Base-by-base conservation (phyloP, 345 rosid genomes). In the Toxicodendron radicans region DNA sequence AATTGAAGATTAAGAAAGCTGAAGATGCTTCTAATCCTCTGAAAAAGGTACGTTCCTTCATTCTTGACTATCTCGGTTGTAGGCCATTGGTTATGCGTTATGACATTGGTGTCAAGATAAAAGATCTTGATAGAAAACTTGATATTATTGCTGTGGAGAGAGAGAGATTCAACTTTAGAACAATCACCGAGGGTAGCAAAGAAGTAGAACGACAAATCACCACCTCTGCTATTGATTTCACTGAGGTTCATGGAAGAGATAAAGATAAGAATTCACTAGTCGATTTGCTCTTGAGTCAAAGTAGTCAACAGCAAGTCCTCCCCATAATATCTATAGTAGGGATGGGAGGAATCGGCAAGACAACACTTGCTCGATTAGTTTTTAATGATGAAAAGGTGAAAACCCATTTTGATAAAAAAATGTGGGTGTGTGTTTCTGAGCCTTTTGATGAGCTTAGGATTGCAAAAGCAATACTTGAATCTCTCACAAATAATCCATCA, bases 351-450 rank as follows among this genome's bases (percentile, higher is more conserved):
- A 13, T 11, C 0, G 66, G 66, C 2, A 63, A 63, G 17, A 64
- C 53, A 1, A 64, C 68, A 21, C 53, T 64, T 5, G 68, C 68
- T 11, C 17, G 3, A 64, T 8, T 63, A 38, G 49, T 9, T 63
- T 63, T 35, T n/a, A 63, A 38, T 0, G 66, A 63, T 38, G 3
- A 43, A 20, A 10, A 45, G 10, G 68, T 45, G 27, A 38, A 20
- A 0, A 11, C 32, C 24, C 32, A 45, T 23, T 65, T 65, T 7
- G n/a, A 65, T 3, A 13, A 1, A 46, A 45, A 14, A 13, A 65
- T 65, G 21, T 65, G 54, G 69, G 69, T 65, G 54, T 65, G 69
- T 45, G 69, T 65, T 17, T 65, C 69, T 12, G 30, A 45, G 4
- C 54, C 69, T 12, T 45, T 65, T 2, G 54, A 65, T 23, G 54